Evolutionary conservation across 352 stramenopile genomes (phyloP).

Genomic region (Globisporangium nunn): DNA sequence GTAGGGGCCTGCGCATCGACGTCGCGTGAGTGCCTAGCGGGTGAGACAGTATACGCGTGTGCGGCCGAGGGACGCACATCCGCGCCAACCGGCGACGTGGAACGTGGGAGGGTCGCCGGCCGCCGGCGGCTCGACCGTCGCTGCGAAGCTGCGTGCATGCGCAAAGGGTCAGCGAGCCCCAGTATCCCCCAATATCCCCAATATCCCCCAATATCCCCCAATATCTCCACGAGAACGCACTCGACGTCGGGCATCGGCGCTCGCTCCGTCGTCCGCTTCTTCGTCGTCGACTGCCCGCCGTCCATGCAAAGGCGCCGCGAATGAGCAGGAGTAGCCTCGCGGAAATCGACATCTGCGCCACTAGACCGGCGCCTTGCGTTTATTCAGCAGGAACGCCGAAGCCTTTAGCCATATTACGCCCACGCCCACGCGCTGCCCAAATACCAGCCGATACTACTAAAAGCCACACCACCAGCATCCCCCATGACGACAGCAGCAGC

Average conservation of each 20-base stretch:
- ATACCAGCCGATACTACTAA: no score
- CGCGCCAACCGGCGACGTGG: constrained; percentile 67
- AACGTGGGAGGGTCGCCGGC: constrained; percentile 28
- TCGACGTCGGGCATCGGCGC: constrained; percentile 41
- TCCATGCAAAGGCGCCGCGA: background rate
- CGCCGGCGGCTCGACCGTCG: constrained; percentile 24
- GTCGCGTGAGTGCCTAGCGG: background rate
- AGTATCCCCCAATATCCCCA: no score
- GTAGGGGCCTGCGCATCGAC: constrained; percentile 21
- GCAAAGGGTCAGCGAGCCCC: background rate
- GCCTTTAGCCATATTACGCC: no score
- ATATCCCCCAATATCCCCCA: no score
- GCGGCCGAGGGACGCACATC: constrained; percentile 22
- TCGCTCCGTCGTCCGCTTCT: constrained; percentile 16
- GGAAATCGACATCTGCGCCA: background rate
- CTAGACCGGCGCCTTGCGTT: no score
- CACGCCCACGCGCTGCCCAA: no score
- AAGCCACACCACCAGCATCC: no score
- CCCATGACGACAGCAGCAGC: constrained; percentile 2
- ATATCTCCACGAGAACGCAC: constrained; percentile 26
- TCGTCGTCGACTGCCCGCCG: constrained; percentile 10
- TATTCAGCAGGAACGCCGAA: no score
- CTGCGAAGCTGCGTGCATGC: constrained; percentile 22
- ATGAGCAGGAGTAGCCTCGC: background rate
- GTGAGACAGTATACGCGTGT: background rate